A percentile compares a stretch with the other conserved stretches of the same genome.
Evolutionary conservation across 1,284 basidiomycete genomes (phyloP).

Genomic region (Leccinum brunneo-olivaceum): DNA sequence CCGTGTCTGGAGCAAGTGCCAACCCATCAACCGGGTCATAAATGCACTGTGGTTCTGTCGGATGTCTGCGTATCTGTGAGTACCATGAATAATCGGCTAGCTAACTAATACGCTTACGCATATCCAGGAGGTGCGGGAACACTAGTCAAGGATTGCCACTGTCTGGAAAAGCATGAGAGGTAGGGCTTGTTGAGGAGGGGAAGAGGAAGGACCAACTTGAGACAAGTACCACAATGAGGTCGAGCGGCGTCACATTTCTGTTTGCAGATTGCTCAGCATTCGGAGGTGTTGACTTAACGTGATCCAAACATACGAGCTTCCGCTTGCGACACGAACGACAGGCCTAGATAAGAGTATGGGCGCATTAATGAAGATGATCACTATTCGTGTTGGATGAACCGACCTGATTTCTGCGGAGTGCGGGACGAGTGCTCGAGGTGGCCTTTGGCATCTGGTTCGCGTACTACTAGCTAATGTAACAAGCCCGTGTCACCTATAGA

Average conservation of each 20-base stretch:
- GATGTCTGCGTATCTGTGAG: conserved; percentile 48
- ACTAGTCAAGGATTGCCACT: conserved; percentile 72
- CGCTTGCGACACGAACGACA: conserved; percentile 74
- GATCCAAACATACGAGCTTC: conserved; percentile 55
- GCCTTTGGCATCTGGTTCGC: conserved; percentile 57
- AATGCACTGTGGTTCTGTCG: conserved; percentile 70
- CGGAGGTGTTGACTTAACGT: not conserved
- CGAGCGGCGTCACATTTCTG: conserved; percentile 81
- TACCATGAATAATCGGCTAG: not conserved
- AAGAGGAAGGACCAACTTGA: conserved; percentile 51
- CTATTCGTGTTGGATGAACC: conserved; percentile 4
- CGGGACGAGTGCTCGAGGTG: conserved; percentile 41
- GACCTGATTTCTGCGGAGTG: conserved; percentile 75
- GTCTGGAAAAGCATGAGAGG: conserved; percentile 35
- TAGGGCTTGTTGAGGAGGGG: not conserved
- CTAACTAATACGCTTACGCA: conserved; percentile 44
- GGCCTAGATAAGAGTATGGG: conserved; percentile 41
- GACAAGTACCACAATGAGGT: conserved; percentile 75
- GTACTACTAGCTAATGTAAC: too few relatives aligned
- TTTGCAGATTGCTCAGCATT: conserved; percentile 11
- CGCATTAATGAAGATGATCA: conserved; percentile 2
- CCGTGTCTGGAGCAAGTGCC: conserved; percentile 62
- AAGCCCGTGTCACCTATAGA: too few relatives aligned
- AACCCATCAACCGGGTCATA: conserved; percentile 81
- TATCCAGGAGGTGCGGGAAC: conserved; percentile 75